phyloP scores from a whole-genome alignment of 192 early-diverging fungal genomes.

The Coemansia asiatica region DNA sequence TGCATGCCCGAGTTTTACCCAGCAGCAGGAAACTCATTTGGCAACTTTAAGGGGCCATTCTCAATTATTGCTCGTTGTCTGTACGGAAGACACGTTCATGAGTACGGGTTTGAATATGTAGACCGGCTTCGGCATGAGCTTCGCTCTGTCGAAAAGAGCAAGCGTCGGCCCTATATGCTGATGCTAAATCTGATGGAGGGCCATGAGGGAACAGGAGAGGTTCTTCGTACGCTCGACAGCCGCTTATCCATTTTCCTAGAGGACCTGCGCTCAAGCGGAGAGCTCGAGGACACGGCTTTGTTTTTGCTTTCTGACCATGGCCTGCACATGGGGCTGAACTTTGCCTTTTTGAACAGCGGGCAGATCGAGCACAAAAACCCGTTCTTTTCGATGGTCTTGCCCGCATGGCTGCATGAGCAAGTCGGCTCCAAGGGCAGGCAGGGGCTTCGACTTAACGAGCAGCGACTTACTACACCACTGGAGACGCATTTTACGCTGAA shows the following conservation, averaged over 20 bases:
- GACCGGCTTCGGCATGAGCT: slow-evolving; percentile 32
- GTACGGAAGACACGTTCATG: slow-evolving; percentile 44
- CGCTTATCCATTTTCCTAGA: slow-evolving; percentile 33
- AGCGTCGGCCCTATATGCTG: slow-evolving; percentile 27
- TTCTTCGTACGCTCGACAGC: slow-evolving; percentile 33
- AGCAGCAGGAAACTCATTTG: slow-evolving; percentile 29
- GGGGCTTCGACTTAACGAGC: slow-evolving; percentile 42
- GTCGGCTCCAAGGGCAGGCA: slow-evolving; percentile 16
- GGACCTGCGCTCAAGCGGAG: slow-evolving; percentile 37
- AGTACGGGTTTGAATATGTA: slow-evolving; percentile 45
- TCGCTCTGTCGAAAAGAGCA: not conserved
- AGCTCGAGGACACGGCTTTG: slow-evolving; percentile 45
- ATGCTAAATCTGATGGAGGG: slow-evolving; percentile 49
- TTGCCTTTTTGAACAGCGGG: slow-evolving; percentile 42
- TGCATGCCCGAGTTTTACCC: slow-evolving; percentile 50
- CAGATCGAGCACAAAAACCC: slow-evolving; percentile 51
- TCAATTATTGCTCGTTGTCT: slow-evolving; percentile 43
- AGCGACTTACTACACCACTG: slow-evolving; percentile 30
- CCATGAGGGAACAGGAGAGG: slow-evolving; percentile 49
- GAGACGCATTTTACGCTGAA: slow-evolving; percentile 41
- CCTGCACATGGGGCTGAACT: slow-evolving; percentile 52
- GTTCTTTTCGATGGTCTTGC: slow-evolving; percentile 42
- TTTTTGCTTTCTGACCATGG: slow-evolving; percentile 52
- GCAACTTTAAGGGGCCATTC: slow-evolving; percentile 50
- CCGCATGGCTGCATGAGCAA: slow-evolving; percentile 19